phyloP scores from a whole-genome alignment of 441 rosid species.

The Arabidopsis lyrata region DNA sequence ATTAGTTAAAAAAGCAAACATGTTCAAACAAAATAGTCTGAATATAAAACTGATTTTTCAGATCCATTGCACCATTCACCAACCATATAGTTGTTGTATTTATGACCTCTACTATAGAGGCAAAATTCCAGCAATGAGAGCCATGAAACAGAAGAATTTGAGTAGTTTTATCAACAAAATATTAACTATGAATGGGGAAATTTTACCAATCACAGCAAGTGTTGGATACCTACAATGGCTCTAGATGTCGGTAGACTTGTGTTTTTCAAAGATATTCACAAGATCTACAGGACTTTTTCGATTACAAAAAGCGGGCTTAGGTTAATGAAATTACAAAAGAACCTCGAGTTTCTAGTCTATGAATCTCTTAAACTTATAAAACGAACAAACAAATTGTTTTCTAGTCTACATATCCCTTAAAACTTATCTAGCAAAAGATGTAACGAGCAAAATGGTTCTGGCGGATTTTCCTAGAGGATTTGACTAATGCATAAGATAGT shows the following conservation, averaged over 20 bases:
- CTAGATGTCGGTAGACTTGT: conserved; percentile 32
- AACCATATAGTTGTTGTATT: conserved; percentile 46
- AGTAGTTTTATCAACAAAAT: conserved; percentile 26
- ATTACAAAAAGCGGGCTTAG: conserved; percentile 6
- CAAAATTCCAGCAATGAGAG: conserved; percentile 23
- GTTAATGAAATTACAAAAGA: conserved; percentile 24
- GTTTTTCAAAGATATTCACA: conserved; percentile 20
- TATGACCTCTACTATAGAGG: conserved; percentile 36
- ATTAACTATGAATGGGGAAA: conserved; percentile 16
- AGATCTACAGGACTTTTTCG: background rate
- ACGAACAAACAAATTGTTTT: conserved; percentile 10
- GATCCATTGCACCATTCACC: conserved; percentile 44
- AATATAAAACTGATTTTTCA: conserved; percentile 2
- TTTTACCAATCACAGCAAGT: conserved; percentile 23
- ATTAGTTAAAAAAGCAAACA: conserved; percentile 26
- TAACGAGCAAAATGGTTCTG: conserved; percentile 6
- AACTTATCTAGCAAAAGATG: conserved; percentile 18
- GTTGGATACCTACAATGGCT: conserved; percentile 28
- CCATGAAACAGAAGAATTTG: conserved; percentile 17
- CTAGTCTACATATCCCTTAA: conserved; percentile 9
- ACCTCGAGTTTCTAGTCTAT: conserved; percentile 19
- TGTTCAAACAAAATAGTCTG: conserved; percentile 30
- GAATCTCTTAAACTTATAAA: conserved; percentile 9
- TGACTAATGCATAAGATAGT: conserved; percentile 7
- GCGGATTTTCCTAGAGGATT: conserved; percentile 15